Evolutionary conservation across 306 rosid species (phyloP).

Genomic region (Heteromeles arbutifolia): DNA sequence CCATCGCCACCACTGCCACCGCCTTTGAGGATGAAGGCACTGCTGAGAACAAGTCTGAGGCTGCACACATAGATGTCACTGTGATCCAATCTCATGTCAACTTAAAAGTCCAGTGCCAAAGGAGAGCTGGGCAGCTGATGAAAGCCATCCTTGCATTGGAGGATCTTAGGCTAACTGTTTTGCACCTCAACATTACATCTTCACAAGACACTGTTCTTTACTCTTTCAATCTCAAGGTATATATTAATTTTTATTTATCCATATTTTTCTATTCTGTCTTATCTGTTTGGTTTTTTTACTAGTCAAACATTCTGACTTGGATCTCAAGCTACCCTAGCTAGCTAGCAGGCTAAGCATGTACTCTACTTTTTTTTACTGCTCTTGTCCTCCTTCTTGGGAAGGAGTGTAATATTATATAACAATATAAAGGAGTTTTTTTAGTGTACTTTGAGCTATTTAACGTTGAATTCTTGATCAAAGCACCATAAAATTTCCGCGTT

Average conservation of each 20-base stretch:
- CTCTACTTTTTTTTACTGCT: not conserved
- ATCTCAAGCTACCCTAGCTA: constrained; percentile 30
- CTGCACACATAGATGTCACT: constrained; percentile 59
- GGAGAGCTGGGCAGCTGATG: constrained; percentile 57
- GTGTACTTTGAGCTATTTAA: too few species aligned
- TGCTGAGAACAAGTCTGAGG: constrained; percentile 65
- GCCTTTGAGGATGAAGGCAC: constrained; percentile 33
- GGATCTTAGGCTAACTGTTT: constrained; percentile 62
- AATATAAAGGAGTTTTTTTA: not conserved
- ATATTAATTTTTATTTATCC: constrained; percentile 19
- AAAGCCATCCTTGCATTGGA: constrained; percentile 73
- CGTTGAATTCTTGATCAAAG: not conserved
- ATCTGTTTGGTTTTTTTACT: not conserved
- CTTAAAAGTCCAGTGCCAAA: constrained; percentile 66
- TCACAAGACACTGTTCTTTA: constrained; percentile 52
- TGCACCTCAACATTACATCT: constrained; percentile 85
- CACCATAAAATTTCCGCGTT: too few species aligned
- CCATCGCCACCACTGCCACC: not conserved
- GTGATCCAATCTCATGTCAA: constrained; percentile 89
- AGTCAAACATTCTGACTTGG: constrained; percentile 58
- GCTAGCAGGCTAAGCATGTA: not conserved
- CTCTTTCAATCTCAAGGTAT: constrained; percentile 95
- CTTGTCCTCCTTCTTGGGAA: not conserved
- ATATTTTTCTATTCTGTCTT: not conserved
- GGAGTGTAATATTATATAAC: not conserved